Conservation (phyloP, 371 early-diverging fungal species). For the Gilbertella persicaria region DNA sequence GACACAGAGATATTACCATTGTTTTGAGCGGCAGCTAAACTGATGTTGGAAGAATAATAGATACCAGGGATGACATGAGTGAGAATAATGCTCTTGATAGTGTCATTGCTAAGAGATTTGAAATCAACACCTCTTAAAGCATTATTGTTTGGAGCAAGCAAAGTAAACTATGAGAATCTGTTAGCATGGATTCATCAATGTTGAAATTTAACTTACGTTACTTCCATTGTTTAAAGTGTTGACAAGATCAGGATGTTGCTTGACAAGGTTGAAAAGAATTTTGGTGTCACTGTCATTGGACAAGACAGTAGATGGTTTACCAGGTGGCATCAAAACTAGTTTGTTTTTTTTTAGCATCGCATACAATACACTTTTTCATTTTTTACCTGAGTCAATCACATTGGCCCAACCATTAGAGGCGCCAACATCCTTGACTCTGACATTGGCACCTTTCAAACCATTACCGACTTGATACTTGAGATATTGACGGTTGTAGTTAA, state of each 20-base stretch:
- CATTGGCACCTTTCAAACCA: conserved; percentile 23
- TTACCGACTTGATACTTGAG: conserved; percentile 30
- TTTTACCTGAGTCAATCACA: conserved; percentile 33
- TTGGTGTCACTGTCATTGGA: conserved; percentile 14
- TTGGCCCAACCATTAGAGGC: conserved; percentile 45
- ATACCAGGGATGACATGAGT: conserved; percentile 43
- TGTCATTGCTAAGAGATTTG: conserved; percentile 1
- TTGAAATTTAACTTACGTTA: conserved; percentile 27
- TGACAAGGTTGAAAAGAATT: conserved; percentile 8
- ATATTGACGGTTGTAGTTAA: conserved; percentile 2
- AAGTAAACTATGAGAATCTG: conserved; percentile 29
- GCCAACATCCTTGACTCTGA: conserved; percentile 26
- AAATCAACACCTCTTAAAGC: conserved; percentile 19
- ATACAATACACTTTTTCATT: background rate
- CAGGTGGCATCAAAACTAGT: conserved; percentile 40
- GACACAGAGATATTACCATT: conserved; percentile 12
- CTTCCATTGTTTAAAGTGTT: conserved; percentile 17
- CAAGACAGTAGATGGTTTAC: conserved; percentile 21
- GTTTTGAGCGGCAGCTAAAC: conserved; percentile 15
- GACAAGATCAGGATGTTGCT: conserved; percentile 10
- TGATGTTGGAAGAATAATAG: conserved; percentile 41
- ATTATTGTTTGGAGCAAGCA: conserved; percentile 36
- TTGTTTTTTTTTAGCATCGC: background rate
- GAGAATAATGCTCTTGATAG: conserved; percentile 21
- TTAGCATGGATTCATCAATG: background rate